Conservation (phyloP, 257 asterid genomes). For the Paraleonurus japonicus region DNA sequence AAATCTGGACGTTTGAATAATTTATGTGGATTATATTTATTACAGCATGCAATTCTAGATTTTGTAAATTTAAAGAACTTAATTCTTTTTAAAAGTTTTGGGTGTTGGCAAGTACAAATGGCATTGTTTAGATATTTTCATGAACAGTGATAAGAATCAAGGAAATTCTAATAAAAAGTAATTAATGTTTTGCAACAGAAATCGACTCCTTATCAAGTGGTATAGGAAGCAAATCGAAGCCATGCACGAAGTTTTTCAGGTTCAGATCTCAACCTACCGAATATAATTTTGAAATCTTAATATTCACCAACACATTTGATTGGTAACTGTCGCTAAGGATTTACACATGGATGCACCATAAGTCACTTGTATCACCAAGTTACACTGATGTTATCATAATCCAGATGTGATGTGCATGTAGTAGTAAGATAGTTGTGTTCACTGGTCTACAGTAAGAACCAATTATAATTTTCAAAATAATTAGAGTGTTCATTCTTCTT, state of each 20-base stretch:
- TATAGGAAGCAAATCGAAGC: constrained; percentile 99
- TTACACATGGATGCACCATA: neutral
- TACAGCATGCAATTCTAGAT: neutral
- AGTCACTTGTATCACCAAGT: neutral
- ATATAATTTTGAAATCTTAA: constrained; percentile 31
- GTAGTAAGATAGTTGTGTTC: constrained; percentile 12
- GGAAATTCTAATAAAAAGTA: constrained; percentile 56
- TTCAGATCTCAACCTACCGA: constrained; percentile 71
- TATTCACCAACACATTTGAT: constrained; percentile 2
- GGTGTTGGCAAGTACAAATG: constrained; percentile 10
- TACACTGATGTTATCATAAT: constrained; percentile 9
- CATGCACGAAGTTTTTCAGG: constrained; percentile 99
- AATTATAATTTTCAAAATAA: neutral
- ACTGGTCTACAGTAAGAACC: neutral
- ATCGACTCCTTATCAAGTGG: constrained; percentile 87
- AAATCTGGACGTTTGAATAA: neutral
- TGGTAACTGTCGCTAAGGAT: constrained; percentile 5
- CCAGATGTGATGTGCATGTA: constrained; percentile 21
- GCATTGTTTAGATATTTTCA: constrained; percentile 11
- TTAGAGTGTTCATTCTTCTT: neutral
- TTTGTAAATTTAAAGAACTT: neutral
- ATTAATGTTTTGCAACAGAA: constrained; percentile 92
- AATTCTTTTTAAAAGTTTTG: neutral
- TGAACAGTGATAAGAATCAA: constrained; percentile 32
- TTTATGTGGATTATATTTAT: neutral